phyloP scores from a whole-genome alignment of 1,284 basidiomycete species.

The Pyrrhoderma lamaoense region DNA sequence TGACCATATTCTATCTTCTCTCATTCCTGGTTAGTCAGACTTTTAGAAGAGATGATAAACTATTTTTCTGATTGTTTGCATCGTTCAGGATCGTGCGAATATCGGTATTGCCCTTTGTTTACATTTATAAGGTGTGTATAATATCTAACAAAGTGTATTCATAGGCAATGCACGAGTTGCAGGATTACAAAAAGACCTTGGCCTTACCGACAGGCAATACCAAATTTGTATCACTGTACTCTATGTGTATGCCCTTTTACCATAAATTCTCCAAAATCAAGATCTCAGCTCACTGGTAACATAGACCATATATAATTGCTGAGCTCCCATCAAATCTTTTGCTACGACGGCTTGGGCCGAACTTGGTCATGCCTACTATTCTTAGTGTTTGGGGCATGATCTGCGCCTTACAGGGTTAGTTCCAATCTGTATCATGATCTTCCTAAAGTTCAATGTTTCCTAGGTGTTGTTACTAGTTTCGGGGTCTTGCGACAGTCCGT shows the following conservation, averaged over 20 bases:
- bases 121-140: neutral
- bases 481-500: constrained; percentile 48
- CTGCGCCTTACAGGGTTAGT: constrained; percentile 43
- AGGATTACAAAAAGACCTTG: constrained; percentile 45
- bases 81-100: constrained; percentile 34
- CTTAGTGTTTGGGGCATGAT: constrained; percentile 52
- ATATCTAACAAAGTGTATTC: neutral
- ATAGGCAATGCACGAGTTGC: constrained; percentile 49
- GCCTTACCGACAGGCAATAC: constrained; percentile 47
- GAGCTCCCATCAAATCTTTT: constrained; percentile 57
- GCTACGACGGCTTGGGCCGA: constrained; percentile 48
- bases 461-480: constrained; percentile 49
- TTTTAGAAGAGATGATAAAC: too few species aligned
- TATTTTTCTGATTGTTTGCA: neutral
- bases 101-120: constrained; percentile 25
- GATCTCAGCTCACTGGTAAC: constrained; percentile 12
- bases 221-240: constrained; percentile 46
- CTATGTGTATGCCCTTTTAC: constrained; percentile 30
- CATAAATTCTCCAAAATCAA: neutral
- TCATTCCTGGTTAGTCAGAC: constrained; percentile 39
- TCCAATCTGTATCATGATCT: neutral
- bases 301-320: constrained; percentile 49
- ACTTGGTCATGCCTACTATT: constrained; percentile 48
- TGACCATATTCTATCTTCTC: constrained; percentile 42
- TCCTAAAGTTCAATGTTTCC: constrained; percentile 6